Evolutionary conservation across 768 basidiomycete species (phyloP).

Genomic region (Ephemerocybe angulata): DNA sequence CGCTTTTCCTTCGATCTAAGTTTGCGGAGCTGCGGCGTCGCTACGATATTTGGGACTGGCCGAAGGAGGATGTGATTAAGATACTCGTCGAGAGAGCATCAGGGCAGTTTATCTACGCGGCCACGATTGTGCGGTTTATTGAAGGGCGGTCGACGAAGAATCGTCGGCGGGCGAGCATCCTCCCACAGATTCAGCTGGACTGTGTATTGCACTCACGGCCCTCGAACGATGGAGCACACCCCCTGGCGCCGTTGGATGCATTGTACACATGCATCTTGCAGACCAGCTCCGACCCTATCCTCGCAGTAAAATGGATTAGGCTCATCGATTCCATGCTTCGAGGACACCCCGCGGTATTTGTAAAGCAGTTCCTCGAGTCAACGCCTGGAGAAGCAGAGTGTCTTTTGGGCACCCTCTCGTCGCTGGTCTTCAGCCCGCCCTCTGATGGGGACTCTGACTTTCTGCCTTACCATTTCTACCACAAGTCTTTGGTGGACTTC

Average conservation of each 20-base stretch:
- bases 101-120: not conserved
- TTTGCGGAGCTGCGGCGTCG: not conserved
- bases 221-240: not conserved
- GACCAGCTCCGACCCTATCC: not conserved
- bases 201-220: not conserved
- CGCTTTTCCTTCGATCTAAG: not conserved
- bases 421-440: not conserved
- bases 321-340: not conserved
- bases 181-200: not conserved
- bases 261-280: not conserved
- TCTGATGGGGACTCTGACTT: not conserved
- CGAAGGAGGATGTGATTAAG: not conserved
- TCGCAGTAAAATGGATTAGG: not conserved
- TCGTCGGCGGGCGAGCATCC: not conserved
- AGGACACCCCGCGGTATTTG: not conserved
- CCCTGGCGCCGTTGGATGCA: not conserved
- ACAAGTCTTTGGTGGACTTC: not conserved
- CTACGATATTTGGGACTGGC: not conserved
- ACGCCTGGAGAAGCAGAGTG: not conserved
- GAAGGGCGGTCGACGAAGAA: not conserved
- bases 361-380: not conserved
- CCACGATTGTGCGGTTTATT: not conserved
- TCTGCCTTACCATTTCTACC: not conserved
- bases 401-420: not conserved
- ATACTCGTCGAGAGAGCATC: not conserved